A percentile compares a stretch with the other conserved stretches of the same genome.
Evolutionary conservation across 176 grass and related monocot genomes (phyloP).

Genomic region (Eleusine indica): DNA sequence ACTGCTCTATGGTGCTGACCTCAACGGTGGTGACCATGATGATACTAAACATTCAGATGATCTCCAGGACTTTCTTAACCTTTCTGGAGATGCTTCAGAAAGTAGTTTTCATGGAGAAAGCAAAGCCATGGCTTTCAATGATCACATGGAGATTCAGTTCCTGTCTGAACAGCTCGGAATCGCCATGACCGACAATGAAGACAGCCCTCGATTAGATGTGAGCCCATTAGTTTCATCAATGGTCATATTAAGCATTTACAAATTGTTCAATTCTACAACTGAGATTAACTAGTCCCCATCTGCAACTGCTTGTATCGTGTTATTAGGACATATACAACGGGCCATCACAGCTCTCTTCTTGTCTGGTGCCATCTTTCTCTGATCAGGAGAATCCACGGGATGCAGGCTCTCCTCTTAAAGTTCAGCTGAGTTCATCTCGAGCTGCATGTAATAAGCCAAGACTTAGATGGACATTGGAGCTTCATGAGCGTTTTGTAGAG

Average conservation of each 20-base stretch:
- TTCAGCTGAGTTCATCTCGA: constrained; percentile 49
- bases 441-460: constrained; percentile 58
- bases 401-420: constrained; percentile 41
- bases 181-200: constrained; percentile 55
- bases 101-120: constrained; percentile 47
- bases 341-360: constrained; percentile 33
- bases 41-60: constrained; percentile 50
- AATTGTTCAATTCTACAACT: background rate
- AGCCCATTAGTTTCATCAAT: constrained; percentile 28
- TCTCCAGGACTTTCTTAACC: constrained; percentile 67
- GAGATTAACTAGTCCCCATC: too few species aligned
- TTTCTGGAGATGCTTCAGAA: constrained; percentile 56
- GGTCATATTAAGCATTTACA: background rate
- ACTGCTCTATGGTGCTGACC: constrained; percentile 38
- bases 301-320: background rate
- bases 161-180: constrained; percentile 90
- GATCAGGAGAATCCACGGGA: constrained; percentile 28
- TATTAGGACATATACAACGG: constrained; percentile 73
- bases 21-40: constrained; percentile 10
- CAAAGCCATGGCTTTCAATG: constrained; percentile 40
- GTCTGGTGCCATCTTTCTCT: constrained; percentile 27
- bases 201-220: constrained; percentile 71
- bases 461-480: constrained; percentile 81
- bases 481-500: constrained; percentile 85
- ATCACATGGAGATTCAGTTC: constrained; percentile 78